Percentiles rank a stretch among this genome's conserved stretches.
phyloP scores from a whole-genome alignment of 192 early-diverging fungal species.

The Tieghemiomyces parasiticus region DNA sequence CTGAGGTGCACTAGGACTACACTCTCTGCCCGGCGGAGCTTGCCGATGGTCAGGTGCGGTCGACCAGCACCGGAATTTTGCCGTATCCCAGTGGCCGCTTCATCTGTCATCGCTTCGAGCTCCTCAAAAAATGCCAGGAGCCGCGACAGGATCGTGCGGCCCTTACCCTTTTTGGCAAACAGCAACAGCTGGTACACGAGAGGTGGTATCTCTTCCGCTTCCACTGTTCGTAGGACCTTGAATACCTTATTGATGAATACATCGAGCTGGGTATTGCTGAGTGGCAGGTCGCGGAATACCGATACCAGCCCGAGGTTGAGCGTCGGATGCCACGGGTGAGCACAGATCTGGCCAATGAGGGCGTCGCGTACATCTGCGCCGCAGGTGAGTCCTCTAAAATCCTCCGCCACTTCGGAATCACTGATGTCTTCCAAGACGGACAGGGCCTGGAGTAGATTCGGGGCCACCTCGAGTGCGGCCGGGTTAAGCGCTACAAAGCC shows the following conservation, averaged over 20 bases:
- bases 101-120: no score
- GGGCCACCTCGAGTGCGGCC: not conserved
- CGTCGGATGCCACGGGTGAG: constrained; percentile 4
- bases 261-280: constrained; percentile 1
- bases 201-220: constrained; percentile 33
- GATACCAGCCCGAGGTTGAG: not conserved
- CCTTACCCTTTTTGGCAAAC: constrained; percentile 42
- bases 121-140: constrained; percentile 42
- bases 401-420: not conserved
- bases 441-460: not conserved
- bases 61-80: constrained; percentile 10
- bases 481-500: constrained; percentile 1
- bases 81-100: no score
- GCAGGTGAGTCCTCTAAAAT: no score
- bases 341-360: not conserved
- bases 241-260: not conserved
- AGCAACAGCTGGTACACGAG: constrained; percentile 52
- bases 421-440: not conserved
- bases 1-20: constrained; percentile 55
- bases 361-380: not conserved
- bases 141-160: constrained; percentile 34
- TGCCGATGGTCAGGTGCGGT: constrained; percentile 12
- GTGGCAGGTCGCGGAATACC: not conserved
- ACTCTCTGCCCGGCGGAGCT: constrained; percentile 42
- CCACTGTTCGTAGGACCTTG: constrained; percentile 8